A percentile compares a stretch with the other conserved stretches of the same genome.
These are phyloP conservation scores for Suillus paluster DNA, from an alignment of 768 basidiomycete species.

Conservation along the genomic window DNA sequence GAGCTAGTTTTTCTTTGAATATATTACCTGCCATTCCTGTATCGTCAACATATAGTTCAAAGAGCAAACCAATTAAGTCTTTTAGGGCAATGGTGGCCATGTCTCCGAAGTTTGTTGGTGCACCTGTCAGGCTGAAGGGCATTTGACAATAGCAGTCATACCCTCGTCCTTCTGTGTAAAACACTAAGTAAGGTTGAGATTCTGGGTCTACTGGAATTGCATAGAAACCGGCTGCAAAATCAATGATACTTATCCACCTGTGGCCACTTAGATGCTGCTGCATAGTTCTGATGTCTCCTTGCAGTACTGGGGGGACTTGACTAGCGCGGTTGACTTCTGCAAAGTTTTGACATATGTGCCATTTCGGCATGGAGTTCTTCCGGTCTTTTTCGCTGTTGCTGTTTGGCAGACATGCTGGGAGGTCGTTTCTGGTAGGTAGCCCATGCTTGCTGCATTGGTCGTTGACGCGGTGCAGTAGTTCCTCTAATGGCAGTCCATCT, in stretches of 20 bases:
- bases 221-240: constrained; percentile 32
- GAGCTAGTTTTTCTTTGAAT: constrained; percentile 33
- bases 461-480: constrained; percentile 39
- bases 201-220: constrained; percentile 19
- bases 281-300: constrained; percentile 28
- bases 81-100: constrained; percentile 23
- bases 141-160: constrained; percentile 23
- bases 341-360: constrained; percentile 39
- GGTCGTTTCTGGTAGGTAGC: neutral
- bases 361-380: constrained; percentile 23
- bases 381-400: constrained; percentile 23
- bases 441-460: constrained; percentile 16
- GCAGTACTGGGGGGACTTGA: constrained; percentile 21
- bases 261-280: constrained; percentile 22
- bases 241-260: constrained; percentile 22
- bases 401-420: neutral
- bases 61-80: constrained; percentile 5
- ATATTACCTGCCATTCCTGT: constrained; percentile 36
- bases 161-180: constrained; percentile 28
- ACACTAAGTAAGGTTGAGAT: constrained; percentile 20
- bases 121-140: constrained; percentile 31
- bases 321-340: constrained; percentile 23
- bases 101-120: constrained; percentile 29
- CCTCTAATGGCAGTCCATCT: constrained; percentile 33
- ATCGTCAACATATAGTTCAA: constrained; percentile 44